Base-by-base conservation (phyloP, 73 alveolate genomes). In the Breviolum minutum region DNA sequence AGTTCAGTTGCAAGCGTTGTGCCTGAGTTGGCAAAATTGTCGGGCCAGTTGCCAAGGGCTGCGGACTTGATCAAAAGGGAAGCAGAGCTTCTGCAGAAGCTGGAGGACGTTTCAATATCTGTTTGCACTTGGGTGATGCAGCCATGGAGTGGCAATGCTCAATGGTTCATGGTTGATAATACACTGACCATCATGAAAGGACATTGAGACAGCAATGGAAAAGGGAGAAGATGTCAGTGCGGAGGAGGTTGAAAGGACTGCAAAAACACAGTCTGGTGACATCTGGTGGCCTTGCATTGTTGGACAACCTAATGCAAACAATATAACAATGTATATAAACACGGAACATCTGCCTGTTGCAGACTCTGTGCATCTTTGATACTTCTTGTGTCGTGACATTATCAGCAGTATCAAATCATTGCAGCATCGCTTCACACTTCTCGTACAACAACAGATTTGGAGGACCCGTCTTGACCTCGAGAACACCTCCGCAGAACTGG, bases 41-140 rank as follows among this genome's bases (percentile, higher is more conserved):
- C 5, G 54, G 54, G 54, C 54, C 54, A 40, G 54, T 40, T 40
- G 54, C 54, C 54, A 24, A 90, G 98, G 99, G 90, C 99, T 30
- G 85, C 99, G 30, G 99, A 94, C 68, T 97, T 99, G 80, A 79
- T 99, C 66, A 63, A 99, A 32, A 69, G 88, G 93, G 98, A 95
- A 63, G 98, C 93, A 40, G 99, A 95, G 73, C 96, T 88, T 40
- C 80, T 95, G n/a, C 95, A 95, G 60, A 87, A 69, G 95, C 99
- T 99, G 80, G 99, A 99, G 90, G 99, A 95, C 66, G 19, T 32
- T 8, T 64, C 95, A 17, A 26, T 77, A 26, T 30, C 5, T 32
- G 64, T 27, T 29, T 79, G 64, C 24, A 17, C 77, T 68, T 68
- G 17, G 24, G 77, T 14, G n/a, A 68, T 68, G 77, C 54, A 40